Conservation (phyloP, 2,329 filamentous ascomycete genomes). For the Mycocentrospora acerina region DNA sequence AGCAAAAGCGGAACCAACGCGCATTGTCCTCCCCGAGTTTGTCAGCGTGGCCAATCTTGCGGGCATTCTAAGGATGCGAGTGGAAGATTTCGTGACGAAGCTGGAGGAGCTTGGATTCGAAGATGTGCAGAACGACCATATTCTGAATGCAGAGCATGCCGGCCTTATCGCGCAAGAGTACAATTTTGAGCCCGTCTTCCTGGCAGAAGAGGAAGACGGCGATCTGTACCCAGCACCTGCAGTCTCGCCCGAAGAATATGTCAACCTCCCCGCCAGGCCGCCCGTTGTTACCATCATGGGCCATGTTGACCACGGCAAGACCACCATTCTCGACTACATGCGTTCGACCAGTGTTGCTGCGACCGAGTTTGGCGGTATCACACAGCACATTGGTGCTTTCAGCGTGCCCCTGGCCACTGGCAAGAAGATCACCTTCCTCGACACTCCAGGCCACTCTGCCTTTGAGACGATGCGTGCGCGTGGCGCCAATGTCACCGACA, state of each 20-base stretch:
- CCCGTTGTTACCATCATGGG: constrained; percentile 99
- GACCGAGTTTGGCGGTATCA: constrained; percentile 93
- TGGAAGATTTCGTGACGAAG: constrained; percentile 70
- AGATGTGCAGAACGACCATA: constrained; percentile 75
- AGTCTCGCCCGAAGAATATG: constrained; percentile 60
- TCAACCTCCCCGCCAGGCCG: constrained; percentile 70
- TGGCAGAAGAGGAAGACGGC: constrained; percentile 59
- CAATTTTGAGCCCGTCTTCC: constrained; percentile 82
- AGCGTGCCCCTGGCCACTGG: constrained; percentile 80
- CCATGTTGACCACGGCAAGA: constrained; percentile 98
- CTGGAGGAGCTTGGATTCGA: constrained; percentile 91
- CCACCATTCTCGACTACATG: constrained; percentile 89
- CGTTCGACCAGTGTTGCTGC: constrained; percentile 90
- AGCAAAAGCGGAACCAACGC: constrained; percentile 30
- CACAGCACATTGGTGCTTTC: constrained; percentile 97
- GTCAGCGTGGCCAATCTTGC: constrained; percentile 87
- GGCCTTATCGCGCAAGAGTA: constrained; percentile 90
- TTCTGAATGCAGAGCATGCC: constrained; percentile 88
- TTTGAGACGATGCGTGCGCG: constrained; percentile 95
- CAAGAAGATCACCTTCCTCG: constrained; percentile 91
- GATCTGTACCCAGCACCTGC: constrained; percentile 67
- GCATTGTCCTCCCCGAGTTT: constrained; percentile 81
- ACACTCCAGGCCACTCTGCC: constrained; percentile 93
- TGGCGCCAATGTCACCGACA: constrained; percentile 94
- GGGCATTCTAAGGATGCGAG: constrained; percentile 68